phyloP scores from a whole-genome alignment of 2,329 filamentous ascomycete genomes.

The Alternaria infectoria region DNA sequence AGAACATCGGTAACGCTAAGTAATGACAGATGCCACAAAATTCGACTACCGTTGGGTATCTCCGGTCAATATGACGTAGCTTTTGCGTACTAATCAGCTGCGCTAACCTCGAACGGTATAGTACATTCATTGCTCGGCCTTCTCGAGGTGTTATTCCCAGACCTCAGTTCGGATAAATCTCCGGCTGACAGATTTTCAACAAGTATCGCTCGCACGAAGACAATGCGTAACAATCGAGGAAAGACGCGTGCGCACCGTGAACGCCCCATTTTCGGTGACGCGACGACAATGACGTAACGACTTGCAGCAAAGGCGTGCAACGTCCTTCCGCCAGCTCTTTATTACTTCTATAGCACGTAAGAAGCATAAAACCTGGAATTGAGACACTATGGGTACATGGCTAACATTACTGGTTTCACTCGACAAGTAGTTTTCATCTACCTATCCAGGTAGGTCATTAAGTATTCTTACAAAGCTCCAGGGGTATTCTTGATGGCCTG shows the following conservation, averaged over 20 bases:
- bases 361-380: not conserved
- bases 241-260: not conserved
- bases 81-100: not conserved
- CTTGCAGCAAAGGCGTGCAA: not conserved
- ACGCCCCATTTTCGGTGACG: not conserved
- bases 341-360: not conserved
- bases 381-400: not conserved
- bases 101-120: not conserved
- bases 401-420: not conserved
- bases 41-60: not conserved
- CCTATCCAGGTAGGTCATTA: not conserved
- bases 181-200: not conserved
- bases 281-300: not conserved
- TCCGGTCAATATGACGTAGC: slow-evolving; percentile 9
- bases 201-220: not conserved
- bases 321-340: not conserved
- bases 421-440: not conserved
- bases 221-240: not conserved
- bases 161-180: not conserved
- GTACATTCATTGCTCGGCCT: not conserved
- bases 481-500: slow-evolving; percentile 1
- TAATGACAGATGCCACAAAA: not conserved
- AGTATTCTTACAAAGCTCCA: slow-evolving; percentile 6
- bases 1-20: not conserved
- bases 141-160: not conserved